Evolutionary conservation across 768 basidiomycete species (phyloP).

Genomic region (Terana coerulea): DNA sequence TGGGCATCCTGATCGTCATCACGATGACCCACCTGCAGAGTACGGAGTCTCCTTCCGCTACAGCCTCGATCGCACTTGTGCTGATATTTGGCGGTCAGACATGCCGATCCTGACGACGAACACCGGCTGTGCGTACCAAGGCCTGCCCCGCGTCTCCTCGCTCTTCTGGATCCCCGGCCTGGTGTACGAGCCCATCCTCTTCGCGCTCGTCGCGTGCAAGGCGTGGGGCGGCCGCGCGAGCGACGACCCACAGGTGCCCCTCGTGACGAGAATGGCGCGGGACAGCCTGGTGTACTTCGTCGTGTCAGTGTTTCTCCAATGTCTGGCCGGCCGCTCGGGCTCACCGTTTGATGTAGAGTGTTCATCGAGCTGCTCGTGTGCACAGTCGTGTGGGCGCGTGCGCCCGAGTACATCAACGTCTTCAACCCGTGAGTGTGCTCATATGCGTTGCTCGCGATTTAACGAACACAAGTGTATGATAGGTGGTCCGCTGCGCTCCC

Average conservation of each 20-base stretch:
- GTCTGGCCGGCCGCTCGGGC: neutral
- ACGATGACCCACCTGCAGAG: conserved; percentile 8
- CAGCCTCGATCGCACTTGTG: too few species aligned
- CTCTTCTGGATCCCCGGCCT: conserved; percentile 24
- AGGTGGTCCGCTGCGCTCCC: conserved; percentile 26
- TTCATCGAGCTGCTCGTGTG: conserved; percentile 17
- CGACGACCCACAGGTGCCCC: neutral
- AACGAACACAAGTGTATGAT: too few species aligned
- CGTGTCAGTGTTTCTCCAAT: conserved; percentile 17
- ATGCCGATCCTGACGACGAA: neutral
- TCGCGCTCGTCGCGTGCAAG: conserved; percentile 18
- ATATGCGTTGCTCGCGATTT: too few species aligned
- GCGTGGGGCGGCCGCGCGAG: neutral
- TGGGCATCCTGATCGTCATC: conserved; percentile 10
- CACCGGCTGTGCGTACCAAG: conserved; percentile 20
- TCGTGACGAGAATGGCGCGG: conserved; percentile 6
- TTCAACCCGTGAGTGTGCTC: conserved; percentile 25
- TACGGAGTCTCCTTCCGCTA: too few species aligned
- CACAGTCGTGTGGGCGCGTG: conserved; percentile 18
- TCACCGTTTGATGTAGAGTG: conserved; percentile 10
- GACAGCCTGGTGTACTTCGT: conserved; percentile 23
- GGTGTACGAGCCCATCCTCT: conserved; percentile 23
- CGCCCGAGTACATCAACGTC: conserved; percentile 18
- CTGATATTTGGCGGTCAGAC: neutral
- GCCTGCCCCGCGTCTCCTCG: conserved; percentile 15